Evolutionary conservation across 2,329 filamentous ascomycete species (phyloP), one percentile per base, ranked within the genome.

Genomic region (Colletotrichum gigasporum): DNA sequence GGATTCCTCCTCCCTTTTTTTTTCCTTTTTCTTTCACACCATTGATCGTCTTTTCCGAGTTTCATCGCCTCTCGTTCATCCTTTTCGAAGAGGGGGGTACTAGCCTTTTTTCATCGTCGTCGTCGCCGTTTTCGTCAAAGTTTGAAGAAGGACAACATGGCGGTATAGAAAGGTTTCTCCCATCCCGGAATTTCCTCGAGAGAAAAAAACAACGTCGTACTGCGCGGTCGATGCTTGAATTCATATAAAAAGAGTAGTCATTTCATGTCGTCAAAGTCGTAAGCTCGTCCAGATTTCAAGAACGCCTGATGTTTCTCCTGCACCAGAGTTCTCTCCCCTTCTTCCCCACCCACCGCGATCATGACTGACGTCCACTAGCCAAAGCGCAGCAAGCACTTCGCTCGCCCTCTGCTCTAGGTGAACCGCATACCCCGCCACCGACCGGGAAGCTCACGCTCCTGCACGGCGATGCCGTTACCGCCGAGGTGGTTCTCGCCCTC

Each of bases 251-350:
- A 63, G 56, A 45, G 30, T 45, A 41, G 48, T 61, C 62, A 35
- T 61, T 54, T 61, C 50, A 65, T 54, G 62, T 65, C 62, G 62
- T 65, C 30, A 55, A 61, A 65, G 57, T 65, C 62, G 62, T 65
- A 42, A 62, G 42, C 56, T 61, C 62, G 48, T 65, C 50, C 28
- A 45, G 53, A 56, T 45, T 47, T 5, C 22, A 50, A 45, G 28
- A 65, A 62, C 42, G 37, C 57, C 35, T 22, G 32, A 24, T 58
- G 50, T 48, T 26, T 28, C 18, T 16, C 24, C 26, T 37, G 30
- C 47, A 54, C 24, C 54, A 16, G 20, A 18, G 28, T 26, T 14
- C 45, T n/a, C n/a, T n/a, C n/a, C n/a, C n/a, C n/a, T n/a, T n/a
- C n/a, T n/a, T n/a, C n/a, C n/a, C n/a, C n/a, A n/a, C 22, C 34